These are phyloP conservation scores for Pyricularia pennisetigena DNA, from an alignment of 2,329 filamentous ascomycete genomes.

Conservation along the genomic window DNA sequence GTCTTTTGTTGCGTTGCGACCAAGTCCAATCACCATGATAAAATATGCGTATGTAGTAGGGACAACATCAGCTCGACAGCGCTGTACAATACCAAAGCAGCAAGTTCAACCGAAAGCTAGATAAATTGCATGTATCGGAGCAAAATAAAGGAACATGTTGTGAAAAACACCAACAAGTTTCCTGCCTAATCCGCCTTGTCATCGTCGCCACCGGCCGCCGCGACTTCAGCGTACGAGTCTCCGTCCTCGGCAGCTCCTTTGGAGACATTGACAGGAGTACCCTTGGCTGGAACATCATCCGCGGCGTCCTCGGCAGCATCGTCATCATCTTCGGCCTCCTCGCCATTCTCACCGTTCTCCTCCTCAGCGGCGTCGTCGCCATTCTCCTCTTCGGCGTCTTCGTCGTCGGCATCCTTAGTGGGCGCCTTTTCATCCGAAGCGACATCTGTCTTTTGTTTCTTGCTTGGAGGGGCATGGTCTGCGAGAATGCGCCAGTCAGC, in stretches of 20 bases:
- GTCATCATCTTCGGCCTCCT: conserved; percentile 20
- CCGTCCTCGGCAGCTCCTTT: conserved; percentile 7
- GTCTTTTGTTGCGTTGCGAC: not conserved
- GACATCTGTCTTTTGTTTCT: conserved; percentile 39
- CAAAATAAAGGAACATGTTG: not conserved
- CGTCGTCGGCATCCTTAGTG: conserved; percentile 15
- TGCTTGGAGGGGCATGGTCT: conserved; percentile 34
- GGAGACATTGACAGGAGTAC: conserved; percentile 6
- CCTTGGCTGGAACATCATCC: conserved; percentile 8
- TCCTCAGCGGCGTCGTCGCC: conserved; percentile 21
- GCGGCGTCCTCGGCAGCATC: conserved; percentile 9
- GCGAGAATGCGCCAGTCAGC: conserved; percentile 1
- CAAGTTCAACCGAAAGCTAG: not conserved
- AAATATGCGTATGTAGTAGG: not conserved
- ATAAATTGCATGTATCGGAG: not conserved
- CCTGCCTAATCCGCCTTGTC: conserved; percentile 10
- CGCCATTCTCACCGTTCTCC: conserved; percentile 18
- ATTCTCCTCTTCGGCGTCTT: conserved; percentile 19
- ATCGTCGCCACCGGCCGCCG: conserved; percentile 9
- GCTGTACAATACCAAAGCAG: not conserved
- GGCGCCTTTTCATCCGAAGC: conserved; percentile 18
- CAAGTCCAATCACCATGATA: not conserved
- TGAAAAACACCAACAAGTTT: not conserved
- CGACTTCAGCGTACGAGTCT: conserved; percentile 4
- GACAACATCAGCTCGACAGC: not conserved